Conservation (phyloP, 2,329 filamentous ascomycete genomes). For the Thelonectria blattea region DNA sequence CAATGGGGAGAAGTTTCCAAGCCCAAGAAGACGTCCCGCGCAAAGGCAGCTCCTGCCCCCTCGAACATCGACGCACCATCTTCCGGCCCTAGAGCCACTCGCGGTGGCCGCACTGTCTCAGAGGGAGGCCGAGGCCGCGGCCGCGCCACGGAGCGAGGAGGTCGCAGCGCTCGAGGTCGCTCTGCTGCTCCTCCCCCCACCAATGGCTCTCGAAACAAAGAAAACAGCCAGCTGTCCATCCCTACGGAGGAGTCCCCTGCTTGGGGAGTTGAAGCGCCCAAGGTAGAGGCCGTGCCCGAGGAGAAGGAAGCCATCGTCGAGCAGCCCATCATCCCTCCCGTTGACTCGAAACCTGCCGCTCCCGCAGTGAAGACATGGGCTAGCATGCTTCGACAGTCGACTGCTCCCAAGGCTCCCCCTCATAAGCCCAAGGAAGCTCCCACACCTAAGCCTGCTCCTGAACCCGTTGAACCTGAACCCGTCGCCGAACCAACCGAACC, state of each 20-base stretch:
- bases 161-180: constrained; percentile 68
- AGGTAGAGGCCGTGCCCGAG: constrained; percentile 42
- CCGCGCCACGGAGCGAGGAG: constrained; percentile 67
- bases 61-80: constrained; percentile 54
- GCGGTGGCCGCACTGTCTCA: constrained; percentile 66
- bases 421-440: constrained; percentile 60
- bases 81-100: constrained; percentile 54
- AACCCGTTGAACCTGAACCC: constrained; percentile 46
- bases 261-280: constrained; percentile 52
- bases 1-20: constrained; percentile 87
- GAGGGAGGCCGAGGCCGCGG: constrained; percentile 69
- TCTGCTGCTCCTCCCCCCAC: constrained; percentile 60
- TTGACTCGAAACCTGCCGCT: constrained; percentile 48
- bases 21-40: constrained; percentile 76
- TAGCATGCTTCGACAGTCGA: constrained; percentile 72
- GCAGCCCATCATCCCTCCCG: constrained; percentile 40
- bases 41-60: constrained; percentile 66
- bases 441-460: constrained; percentile 48
- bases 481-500: constrained; percentile 41
- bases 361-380: constrained; percentile 70
- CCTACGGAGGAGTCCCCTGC: constrained; percentile 71
- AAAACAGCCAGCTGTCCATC: constrained; percentile 62
- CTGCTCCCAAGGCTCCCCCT: constrained; percentile 61
- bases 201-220: constrained; percentile 67
- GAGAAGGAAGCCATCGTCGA: constrained; percentile 43